phyloP scores from a whole-genome alignment of 2,329 filamentous ascomycete species.

The Aspergillaceae sp. region DNA sequence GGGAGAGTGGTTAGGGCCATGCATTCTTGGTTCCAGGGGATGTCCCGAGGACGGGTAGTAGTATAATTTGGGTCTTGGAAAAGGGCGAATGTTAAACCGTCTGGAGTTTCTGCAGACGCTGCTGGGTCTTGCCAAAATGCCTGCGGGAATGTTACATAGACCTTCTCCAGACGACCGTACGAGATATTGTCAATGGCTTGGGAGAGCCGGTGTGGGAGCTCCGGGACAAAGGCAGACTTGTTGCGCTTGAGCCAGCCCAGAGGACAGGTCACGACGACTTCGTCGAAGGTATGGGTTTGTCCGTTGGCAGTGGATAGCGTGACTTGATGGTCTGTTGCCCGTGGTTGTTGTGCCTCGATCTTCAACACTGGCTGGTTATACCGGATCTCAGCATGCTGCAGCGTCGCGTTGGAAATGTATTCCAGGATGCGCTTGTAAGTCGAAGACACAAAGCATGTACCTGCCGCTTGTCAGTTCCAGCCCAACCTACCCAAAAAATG shows the following conservation, averaged over 20 bases:
- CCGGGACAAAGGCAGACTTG: conserved; percentile 36
- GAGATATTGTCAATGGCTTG: conserved; percentile 41
- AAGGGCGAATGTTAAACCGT: conserved; percentile 57
- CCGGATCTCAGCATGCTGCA: conserved; percentile 41
- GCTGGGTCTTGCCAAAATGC: conserved; percentile 60
- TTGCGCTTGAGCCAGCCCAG: conserved; percentile 48
- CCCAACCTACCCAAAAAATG: not conserved
- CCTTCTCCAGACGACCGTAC: conserved; percentile 40
- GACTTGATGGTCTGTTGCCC: conserved; percentile 32
- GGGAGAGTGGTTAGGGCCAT: conserved; percentile 67
- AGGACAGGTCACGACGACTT: conserved; percentile 45
- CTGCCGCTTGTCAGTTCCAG: conserved; percentile 20
- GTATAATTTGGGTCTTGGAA: conserved; percentile 67
- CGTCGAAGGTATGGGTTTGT: conserved; percentile 37
- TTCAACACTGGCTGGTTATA: conserved; percentile 38
- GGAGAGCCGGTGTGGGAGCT: conserved; percentile 34
- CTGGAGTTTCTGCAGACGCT: conserved; percentile 20
- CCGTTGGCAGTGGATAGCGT: conserved; percentile 33
- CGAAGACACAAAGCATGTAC: conserved; percentile 54
- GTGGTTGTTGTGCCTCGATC: conserved; percentile 23
- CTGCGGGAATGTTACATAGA: conserved; percentile 59
- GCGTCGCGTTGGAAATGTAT: conserved; percentile 42
- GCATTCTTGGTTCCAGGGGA: conserved; percentile 65
- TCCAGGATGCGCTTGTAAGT: conserved; percentile 53
- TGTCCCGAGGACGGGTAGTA: conserved; percentile 51